These are phyloP conservation scores for Chrysanthemum makinoi DNA, from an alignment of 129 eudicot genomes.

Conservation along the genomic window DNA sequence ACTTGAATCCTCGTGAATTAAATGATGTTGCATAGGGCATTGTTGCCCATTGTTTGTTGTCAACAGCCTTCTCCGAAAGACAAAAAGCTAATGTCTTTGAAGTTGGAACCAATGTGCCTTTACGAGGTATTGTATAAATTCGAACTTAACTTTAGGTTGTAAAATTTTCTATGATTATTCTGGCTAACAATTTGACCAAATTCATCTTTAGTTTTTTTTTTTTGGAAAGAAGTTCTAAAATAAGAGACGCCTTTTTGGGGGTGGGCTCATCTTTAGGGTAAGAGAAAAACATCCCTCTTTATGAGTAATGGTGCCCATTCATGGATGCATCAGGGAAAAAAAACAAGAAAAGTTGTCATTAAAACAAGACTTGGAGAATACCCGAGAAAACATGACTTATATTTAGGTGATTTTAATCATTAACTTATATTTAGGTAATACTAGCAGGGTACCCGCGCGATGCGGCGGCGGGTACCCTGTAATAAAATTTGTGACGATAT, in stretches of 20 bases:
- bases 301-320: neutral
- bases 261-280: neutral
- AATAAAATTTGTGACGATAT: no score
- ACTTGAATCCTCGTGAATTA: neutral
- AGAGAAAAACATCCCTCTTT: neutral
- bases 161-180: neutral
- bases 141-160: neutral
- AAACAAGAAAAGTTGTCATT: neutral
- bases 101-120: neutral
- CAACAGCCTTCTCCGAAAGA: neutral
- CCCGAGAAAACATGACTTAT: neutral
- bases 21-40: neutral
- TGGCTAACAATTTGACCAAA: neutral
- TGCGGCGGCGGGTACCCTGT: no score
- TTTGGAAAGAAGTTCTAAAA: neutral
- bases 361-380: neutral
- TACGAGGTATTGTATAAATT: slow-evolving; percentile 9
- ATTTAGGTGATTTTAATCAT: neutral
- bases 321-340: neutral
- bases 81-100: neutral
- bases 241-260: neutral
- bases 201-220: neutral
- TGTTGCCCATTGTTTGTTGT: neutral
- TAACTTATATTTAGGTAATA: neutral
- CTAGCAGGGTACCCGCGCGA: no score